Conservation (phyloP, 352 stramenopile genomes). For the Phytophthora cryptogea region DNA sequence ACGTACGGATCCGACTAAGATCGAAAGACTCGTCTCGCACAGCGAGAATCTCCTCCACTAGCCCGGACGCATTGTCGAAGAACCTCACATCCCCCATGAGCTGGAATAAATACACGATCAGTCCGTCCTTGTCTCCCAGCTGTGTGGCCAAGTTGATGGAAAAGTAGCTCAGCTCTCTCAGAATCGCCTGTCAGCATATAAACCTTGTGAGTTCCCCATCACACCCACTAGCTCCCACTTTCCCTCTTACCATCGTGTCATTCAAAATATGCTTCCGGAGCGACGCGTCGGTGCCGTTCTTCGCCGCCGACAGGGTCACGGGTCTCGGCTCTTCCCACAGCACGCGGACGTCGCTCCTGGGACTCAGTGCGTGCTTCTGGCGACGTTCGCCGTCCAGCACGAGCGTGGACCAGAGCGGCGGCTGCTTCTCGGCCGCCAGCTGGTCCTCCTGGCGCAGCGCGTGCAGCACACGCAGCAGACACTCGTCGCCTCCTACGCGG, state of each 20-base stretch:
- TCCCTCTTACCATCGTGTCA: conserved; percentile 52
- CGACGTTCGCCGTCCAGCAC: conserved; percentile 38
- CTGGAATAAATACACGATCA: conserved; percentile 95
- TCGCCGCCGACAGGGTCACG: conserved; percentile 32
- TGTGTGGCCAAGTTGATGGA: conserved; percentile 66
- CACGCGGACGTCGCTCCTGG: conserved; percentile 56
- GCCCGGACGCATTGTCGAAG: conserved; percentile 90
- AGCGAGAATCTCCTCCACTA: conserved; percentile 94
- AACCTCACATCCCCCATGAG: conserved; percentile 88
- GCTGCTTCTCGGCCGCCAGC: conserved; percentile 11
- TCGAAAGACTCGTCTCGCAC: conserved; percentile 83
- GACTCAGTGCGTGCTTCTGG: conserved; percentile 32
- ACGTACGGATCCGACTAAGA: conserved; percentile 78
- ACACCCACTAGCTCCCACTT: not conserved
- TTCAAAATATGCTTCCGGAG: conserved; percentile 65
- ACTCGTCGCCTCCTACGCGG: conserved; percentile 71
- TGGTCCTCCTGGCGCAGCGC: conserved; percentile 63
- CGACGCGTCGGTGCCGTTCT: conserved; percentile 52
- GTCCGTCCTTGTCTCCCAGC: conserved; percentile 80
- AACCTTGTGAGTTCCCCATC: not conserved
- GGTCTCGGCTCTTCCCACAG: conserved; percentile 59
- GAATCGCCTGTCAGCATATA: conserved; percentile 32
- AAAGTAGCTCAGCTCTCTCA: conserved; percentile 87
- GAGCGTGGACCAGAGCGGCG: conserved; percentile 34
- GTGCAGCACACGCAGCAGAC: conserved; percentile 74